A percentile compares a stretch with the other conserved stretches of the same genome.
Evolutionary conservation across 2,329 filamentous ascomycete genomes (phyloP).

Genomic region (Periconia sp.): DNA sequence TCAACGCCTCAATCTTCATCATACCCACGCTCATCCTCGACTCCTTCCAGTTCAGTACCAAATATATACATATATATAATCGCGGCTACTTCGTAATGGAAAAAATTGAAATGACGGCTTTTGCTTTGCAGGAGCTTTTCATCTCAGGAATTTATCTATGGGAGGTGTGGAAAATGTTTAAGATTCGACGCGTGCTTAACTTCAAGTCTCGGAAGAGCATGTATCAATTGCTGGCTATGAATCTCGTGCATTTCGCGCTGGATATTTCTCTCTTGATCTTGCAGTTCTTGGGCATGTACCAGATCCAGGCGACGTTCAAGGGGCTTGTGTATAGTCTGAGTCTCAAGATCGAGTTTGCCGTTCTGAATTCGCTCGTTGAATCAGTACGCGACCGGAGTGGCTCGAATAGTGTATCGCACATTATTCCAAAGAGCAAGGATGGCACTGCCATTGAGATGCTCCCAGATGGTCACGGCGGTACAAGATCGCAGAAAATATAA

Average conservation of each 20-base stretch:
- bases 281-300: slow-evolving; percentile 16
- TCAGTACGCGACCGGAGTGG: neutral
- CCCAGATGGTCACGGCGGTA: neutral
- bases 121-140: slow-evolving; percentile 36
- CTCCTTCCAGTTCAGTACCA: neutral
- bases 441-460: neutral
- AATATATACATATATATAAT: neutral
- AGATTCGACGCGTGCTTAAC: slow-evolving; percentile 9
- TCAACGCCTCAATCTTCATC: slow-evolving; percentile 51
- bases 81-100: slow-evolving; percentile 15
- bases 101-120: slow-evolving; percentile 41
- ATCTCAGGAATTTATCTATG: slow-evolving; percentile 19
- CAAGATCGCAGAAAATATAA: neutral
- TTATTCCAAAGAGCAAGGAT: neutral
- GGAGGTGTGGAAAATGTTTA: slow-evolving; percentile 8
- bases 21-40: slow-evolving; percentile 53
- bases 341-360: slow-evolving; percentile 55
- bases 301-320: slow-evolving; percentile 35
- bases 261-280: slow-evolving; percentile 13
- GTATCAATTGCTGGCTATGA: slow-evolving; percentile 18
- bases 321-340: slow-evolving; percentile 45
- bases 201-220: slow-evolving; percentile 12
- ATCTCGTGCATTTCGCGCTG: slow-evolving; percentile 12
- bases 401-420: neutral
- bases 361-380: slow-evolving; percentile 43